Evolutionary conservation across 352 stramenopile genomes (phyloP).

Genomic region (Pythium aphanidermatum): DNA sequence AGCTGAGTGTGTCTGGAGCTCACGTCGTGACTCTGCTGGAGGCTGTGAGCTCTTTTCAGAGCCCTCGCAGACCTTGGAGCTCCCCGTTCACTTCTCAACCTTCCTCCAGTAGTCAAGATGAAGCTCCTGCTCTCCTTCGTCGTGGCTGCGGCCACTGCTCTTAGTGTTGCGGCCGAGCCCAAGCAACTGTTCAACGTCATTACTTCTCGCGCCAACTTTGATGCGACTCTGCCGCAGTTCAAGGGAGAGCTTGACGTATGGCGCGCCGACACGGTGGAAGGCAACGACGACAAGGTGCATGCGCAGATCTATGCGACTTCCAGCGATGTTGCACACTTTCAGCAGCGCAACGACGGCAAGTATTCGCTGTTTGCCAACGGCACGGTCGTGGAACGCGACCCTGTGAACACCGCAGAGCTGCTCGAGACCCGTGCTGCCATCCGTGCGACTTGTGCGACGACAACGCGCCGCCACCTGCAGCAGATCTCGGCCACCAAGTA

Average conservation of each 20-base stretch:
- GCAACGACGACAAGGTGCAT: constrained; percentile 7
- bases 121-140: too few relatives aligned
- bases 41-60: too few relatives aligned
- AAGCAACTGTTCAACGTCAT: constrained; percentile 21
- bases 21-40: too few relatives aligned
- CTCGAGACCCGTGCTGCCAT: not conserved
- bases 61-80: too few relatives aligned
- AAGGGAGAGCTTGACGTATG: constrained; percentile 11
- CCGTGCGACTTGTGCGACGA: not conserved
- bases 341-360: not conserved
- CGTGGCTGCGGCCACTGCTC: too few relatives aligned
- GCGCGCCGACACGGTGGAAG: not conserved
- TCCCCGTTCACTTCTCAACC: too few relatives aligned
- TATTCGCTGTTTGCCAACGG: not conserved
- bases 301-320: constrained; percentile 12
- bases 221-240: constrained; percentile 3
- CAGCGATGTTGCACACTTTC: constrained; percentile 3
- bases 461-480: constrained; percentile 3
- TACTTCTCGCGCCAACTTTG: constrained; percentile 7
- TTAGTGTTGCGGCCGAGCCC: constrained; percentile 4
- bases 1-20: too few relatives aligned
- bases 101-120: too few relatives aligned
- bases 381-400: constrained; percentile 1
- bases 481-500: constrained; percentile 10
- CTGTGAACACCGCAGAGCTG: constrained; percentile 1